Conservation (phyloP, 768 basidiomycete species). For the Mycena albidolilacea region DNA sequence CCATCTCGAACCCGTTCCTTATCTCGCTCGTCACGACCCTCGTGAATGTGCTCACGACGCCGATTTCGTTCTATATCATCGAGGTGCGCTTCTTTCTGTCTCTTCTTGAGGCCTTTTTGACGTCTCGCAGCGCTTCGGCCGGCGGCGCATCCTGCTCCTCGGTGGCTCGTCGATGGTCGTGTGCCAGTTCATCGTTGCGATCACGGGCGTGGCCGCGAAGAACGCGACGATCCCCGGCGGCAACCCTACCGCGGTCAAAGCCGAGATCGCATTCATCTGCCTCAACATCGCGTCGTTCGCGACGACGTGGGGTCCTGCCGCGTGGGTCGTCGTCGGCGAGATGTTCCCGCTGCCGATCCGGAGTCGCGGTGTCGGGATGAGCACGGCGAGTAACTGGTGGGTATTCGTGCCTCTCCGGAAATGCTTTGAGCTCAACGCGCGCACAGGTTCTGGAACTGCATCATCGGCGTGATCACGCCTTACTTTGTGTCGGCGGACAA, state of each 20-base stretch:
- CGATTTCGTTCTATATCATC: slow-evolving; percentile 65
- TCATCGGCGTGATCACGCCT: slow-evolving; percentile 23
- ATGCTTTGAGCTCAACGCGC: no score
- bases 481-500: slow-evolving; percentile 16
- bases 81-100: neutral
- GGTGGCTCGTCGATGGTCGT: slow-evolving; percentile 3
- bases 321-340: slow-evolving; percentile 19
- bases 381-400: slow-evolving; percentile 12
- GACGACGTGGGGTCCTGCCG: slow-evolving; percentile 11
- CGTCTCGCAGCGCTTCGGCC: neutral
- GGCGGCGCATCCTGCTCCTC: slow-evolving; percentile 14
- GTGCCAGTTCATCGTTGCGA: slow-evolving; percentile 21
- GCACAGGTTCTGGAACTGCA: slow-evolving; percentile 21
- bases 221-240: neutral
- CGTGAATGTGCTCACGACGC: slow-evolving; percentile 85
- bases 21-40: slow-evolving; percentile 79
- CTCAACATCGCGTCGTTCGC: slow-evolving; percentile 14
- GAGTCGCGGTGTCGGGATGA: slow-evolving; percentile 12
- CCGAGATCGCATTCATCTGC: slow-evolving; percentile 16
- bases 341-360: slow-evolving; percentile 21
- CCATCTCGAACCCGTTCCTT: slow-evolving; percentile 70
- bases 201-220: neutral
- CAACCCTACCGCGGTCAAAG: slow-evolving; percentile 3
- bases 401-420: neutral
- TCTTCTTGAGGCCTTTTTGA: no score